Base-by-base conservation (phyloP, 176 grass and related monocot genomes). In the Oryza meridionalis region DNA sequence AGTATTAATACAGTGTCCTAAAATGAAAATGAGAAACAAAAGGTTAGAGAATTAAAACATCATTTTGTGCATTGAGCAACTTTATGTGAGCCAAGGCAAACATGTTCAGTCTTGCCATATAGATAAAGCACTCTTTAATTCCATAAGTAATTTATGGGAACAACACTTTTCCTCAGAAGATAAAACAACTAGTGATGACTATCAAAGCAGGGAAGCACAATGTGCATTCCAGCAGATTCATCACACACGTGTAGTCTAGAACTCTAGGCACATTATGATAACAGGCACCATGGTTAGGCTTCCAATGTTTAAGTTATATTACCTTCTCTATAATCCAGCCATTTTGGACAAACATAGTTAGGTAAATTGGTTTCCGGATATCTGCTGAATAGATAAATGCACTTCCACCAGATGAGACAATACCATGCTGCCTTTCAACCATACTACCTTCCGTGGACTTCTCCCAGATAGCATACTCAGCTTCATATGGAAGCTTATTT, bases 381-480 rank as follows among this genome's bases (percentile, higher is more conserved):
- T 98, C 96, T 67, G 89, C 96, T 80, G 96, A 91, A 93, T 98
- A 93, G 70, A 98, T 82, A 91, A 87, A 98, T 82, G 90, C 87
- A 78, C 26, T 90, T 83, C 87, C 93, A 87, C 91, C 93, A 80
- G 96, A 87, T 11, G 70, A 68, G 59, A 98, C 78, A 69, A 90
- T 75, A 74, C 89, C 87, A 93, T 90, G 89, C 77, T 95, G 96
- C 77, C 87, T 90, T 83, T 98, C 93, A 61, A 95, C 91, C 93
- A 92, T 92, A 88, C 83, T 98, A 76, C 93, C 88, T 83, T 93
- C 91, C 81, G 14, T 11, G n/a, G 84, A 86, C 72, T 82, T 95
- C 89, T 98, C 93, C 96, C 93, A 98, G 78, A 98, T 86, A 88
- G 91, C 85, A 95, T 93, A 98, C 80, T 95, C 93, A 93, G 91